A percentile compares a stretch with the other conserved stretches of the same genome.
Conservation (phyloP, 495 filamentous ascomycete genomes). For the Neurospora terricola region DNA sequence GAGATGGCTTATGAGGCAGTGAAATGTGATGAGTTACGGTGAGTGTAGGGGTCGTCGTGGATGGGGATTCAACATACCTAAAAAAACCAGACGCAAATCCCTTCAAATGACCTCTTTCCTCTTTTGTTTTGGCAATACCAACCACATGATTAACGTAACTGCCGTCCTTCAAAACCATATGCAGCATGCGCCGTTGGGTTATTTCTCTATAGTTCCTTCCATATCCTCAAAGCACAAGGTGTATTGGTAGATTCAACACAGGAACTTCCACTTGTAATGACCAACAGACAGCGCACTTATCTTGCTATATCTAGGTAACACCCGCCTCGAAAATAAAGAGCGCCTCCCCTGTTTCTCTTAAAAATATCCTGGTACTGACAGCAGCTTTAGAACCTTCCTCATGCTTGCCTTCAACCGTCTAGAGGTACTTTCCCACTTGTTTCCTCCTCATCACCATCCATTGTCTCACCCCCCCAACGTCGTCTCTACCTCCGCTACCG, state of each 20-base stretch:
- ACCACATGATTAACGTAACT: neutral
- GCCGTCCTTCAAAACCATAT: neutral
- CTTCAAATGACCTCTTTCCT: neutral
- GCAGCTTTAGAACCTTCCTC: neutral
- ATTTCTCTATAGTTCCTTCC: neutral
- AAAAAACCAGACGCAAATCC: neutral
- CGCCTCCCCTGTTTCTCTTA: neutral
- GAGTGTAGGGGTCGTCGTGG: neutral
- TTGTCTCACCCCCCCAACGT: neutral
- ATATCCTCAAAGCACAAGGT: neutral
- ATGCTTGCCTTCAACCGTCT: neutral
- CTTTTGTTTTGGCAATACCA: neutral
- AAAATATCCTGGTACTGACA: neutral
- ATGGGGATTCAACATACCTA: neutral
- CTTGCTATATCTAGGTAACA: neutral
- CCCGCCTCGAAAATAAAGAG: neutral
- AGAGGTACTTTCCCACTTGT: neutral
- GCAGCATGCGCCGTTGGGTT: neutral
- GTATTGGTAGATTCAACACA: neutral
- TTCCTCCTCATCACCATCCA: neutral
- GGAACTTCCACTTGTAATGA: neutral
- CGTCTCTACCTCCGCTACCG: neutral
- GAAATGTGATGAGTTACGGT: neutral
- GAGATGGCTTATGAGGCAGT: neutral
- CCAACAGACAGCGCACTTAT: neutral